Conservation (phyloP, 208 protist genomes). For the Leishmania tarentolae region DNA sequence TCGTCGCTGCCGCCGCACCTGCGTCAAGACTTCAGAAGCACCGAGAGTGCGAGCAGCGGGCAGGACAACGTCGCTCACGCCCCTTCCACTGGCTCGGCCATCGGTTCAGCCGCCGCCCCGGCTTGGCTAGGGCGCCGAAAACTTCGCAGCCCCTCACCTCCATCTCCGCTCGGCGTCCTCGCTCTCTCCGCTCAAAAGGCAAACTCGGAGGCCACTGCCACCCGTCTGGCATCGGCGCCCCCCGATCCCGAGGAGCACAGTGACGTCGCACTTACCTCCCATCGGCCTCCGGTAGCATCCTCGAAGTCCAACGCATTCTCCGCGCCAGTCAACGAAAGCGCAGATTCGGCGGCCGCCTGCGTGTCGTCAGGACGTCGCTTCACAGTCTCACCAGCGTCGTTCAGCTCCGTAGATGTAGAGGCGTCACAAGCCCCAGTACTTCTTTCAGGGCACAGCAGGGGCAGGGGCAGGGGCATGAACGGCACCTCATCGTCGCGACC, state of each 20-base stretch:
- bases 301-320: neutral
- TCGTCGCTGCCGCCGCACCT: neutral
- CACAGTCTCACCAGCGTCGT: neutral
- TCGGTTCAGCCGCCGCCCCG: neutral
- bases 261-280: slow-evolving; percentile 7
- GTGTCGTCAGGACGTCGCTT: neutral
- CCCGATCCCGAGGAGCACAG: neutral
- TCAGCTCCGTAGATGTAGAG: neutral
- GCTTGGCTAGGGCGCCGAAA: neutral
- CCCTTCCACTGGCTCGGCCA: neutral
- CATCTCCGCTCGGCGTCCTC: neutral
- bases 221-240: neutral
- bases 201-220: neutral
- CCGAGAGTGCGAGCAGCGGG: neutral
- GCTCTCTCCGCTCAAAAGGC: neutral
- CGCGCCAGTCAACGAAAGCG: neutral
- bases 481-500: neutral
- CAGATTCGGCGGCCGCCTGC: neutral
- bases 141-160: neutral
- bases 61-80: neutral
- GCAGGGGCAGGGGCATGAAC: neutral
- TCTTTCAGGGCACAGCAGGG: neutral
- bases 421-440: neutral
- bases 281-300: neutral
- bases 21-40: neutral